These are phyloP conservation scores for Ceratocystis smalleyi DNA, from an alignment of 2,329 filamentous ascomycete species.

Conservation along the genomic window DNA sequence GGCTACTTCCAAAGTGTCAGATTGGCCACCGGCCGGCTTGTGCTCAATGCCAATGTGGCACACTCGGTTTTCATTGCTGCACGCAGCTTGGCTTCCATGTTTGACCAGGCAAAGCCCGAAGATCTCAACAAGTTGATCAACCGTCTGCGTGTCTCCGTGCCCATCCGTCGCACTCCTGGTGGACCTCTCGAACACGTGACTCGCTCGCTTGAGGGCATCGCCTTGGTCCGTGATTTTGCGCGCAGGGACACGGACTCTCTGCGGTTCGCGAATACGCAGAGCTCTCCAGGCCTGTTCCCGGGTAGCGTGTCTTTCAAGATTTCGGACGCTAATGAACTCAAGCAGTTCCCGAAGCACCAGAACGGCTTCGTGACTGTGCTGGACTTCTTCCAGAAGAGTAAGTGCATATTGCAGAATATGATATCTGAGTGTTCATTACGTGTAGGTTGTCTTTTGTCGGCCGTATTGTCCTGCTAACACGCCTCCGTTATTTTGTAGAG, in stretches of 20 bases:
- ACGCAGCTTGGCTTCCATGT: constrained; percentile 16
- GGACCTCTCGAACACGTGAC: constrained; percentile 3
- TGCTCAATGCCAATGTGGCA: constrained; percentile 41
- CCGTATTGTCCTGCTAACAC: neutral
- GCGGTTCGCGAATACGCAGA: neutral
- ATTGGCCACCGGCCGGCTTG: constrained; percentile 36
- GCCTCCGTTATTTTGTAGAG: constrained; percentile 19
- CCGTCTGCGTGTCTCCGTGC: constrained; percentile 10
- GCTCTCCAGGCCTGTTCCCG: constrained; percentile 2
- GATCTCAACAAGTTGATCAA: constrained; percentile 34
- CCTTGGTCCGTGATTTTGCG: neutral
- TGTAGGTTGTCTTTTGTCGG: too few relatives aligned
- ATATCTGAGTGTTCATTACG: neutral
- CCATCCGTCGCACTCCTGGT: constrained; percentile 5
- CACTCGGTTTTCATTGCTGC: constrained; percentile 33
- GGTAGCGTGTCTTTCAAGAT: constrained; percentile 22
- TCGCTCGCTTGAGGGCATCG: constrained; percentile 8
- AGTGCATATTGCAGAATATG: constrained; percentile 18
- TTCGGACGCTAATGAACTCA: constrained; percentile 23
- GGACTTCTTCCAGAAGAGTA: constrained; percentile 32
- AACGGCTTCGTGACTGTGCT: constrained; percentile 26
- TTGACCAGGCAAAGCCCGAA: constrained; percentile 25
- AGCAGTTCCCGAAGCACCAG: constrained; percentile 20
- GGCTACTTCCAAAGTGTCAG: constrained; percentile 43
- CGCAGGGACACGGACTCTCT: constrained; percentile 2